Percentiles rank a stretch among this genome's conserved stretches.
phyloP scores from a whole-genome alignment of 1,284 basidiomycete genomes.

The Moniliophthora roreri region DNA sequence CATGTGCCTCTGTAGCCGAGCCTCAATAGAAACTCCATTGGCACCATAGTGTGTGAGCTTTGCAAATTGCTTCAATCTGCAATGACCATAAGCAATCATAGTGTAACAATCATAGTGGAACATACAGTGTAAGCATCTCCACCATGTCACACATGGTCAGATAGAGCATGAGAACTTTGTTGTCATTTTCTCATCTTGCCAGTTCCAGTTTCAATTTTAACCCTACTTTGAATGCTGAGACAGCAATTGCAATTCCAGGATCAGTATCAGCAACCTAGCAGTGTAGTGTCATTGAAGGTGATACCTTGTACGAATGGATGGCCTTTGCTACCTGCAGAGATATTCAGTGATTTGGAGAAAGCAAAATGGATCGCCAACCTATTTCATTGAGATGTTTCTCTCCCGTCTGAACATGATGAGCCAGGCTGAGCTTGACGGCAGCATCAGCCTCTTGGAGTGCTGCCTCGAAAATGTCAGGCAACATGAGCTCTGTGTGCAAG shows the following conservation, averaged over 20 bases:
- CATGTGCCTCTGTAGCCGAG: slow-evolving; percentile 2
- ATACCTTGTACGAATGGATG: too few relatives aligned
- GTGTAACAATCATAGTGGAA: not conserved
- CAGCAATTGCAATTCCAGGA: slow-evolving; percentile 1
- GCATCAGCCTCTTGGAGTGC: too few relatives aligned
- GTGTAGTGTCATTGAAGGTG: too few relatives aligned
- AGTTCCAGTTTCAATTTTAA: slow-evolving; percentile 6
- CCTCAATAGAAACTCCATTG: not conserved
- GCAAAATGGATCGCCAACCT: too few relatives aligned
- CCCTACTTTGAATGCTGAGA: slow-evolving; percentile 5
- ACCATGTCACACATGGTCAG: slow-evolving; percentile 7
- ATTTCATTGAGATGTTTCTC: too few relatives aligned
- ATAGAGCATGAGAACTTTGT: slow-evolving; percentile 1
- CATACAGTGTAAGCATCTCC: slow-evolving; percentile 3
- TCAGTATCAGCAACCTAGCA: too few relatives aligned
- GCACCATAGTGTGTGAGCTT: not conserved
- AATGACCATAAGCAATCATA: not conserved
- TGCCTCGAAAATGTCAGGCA: too few relatives aligned
- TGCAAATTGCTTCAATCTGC: not conserved
- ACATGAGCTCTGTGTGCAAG: too few relatives aligned
- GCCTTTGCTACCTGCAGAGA: too few relatives aligned
- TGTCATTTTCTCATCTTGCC: slow-evolving; percentile 5
- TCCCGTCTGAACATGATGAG: too few relatives aligned
- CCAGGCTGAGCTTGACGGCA: too few relatives aligned
- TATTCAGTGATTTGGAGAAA: too few relatives aligned